These are phyloP conservation scores for Albophoma yamanashiensis DNA, from an alignment of 2,329 filamentous ascomycete species.

Conservation along the genomic window DNA sequence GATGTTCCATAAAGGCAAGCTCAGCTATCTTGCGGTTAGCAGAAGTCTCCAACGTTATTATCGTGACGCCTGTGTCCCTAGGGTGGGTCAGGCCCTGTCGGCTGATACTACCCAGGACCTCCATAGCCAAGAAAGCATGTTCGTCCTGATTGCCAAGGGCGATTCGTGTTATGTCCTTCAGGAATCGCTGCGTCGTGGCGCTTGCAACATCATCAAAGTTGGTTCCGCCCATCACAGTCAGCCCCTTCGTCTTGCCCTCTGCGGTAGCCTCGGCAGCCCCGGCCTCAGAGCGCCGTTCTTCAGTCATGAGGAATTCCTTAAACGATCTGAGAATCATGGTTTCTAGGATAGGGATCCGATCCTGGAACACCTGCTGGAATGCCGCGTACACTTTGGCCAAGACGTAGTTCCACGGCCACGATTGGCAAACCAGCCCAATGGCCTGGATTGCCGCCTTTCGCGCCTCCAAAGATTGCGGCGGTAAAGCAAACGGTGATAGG, in stretches of 20 bases:
- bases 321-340: slow-evolving; percentile 70
- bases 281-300: slow-evolving; percentile 71
- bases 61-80: slow-evolving; percentile 79
- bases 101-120: slow-evolving; percentile 88
- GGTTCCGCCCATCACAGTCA: slow-evolving; percentile 59
- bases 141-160: slow-evolving; percentile 67
- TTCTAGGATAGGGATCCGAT: slow-evolving; percentile 60
- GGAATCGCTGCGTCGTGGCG: slow-evolving; percentile 76
- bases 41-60: slow-evolving; percentile 92
- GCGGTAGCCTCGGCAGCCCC: slow-evolving; percentile 27
- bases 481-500: slow-evolving; percentile 66
- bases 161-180: slow-evolving; percentile 73
- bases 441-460: slow-evolving; percentile 75
- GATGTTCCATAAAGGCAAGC: slow-evolving; percentile 74
- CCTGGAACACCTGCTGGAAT: slow-evolving; percentile 73
- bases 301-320: slow-evolving; percentile 71
- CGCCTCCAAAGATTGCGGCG: slow-evolving; percentile 55
- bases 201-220: slow-evolving; percentile 81
- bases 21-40: slow-evolving; percentile 66
- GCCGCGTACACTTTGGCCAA: slow-evolving; percentile 66
- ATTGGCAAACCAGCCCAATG: slow-evolving; percentile 79
- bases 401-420: slow-evolving; percentile 79
- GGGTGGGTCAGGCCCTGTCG: slow-evolving; percentile 90
- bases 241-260: slow-evolving; percentile 43
- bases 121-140: slow-evolving; percentile 72